phyloP scores from a whole-genome alignment of 306 rosid species.

The Abrus pulchellus region DNA sequence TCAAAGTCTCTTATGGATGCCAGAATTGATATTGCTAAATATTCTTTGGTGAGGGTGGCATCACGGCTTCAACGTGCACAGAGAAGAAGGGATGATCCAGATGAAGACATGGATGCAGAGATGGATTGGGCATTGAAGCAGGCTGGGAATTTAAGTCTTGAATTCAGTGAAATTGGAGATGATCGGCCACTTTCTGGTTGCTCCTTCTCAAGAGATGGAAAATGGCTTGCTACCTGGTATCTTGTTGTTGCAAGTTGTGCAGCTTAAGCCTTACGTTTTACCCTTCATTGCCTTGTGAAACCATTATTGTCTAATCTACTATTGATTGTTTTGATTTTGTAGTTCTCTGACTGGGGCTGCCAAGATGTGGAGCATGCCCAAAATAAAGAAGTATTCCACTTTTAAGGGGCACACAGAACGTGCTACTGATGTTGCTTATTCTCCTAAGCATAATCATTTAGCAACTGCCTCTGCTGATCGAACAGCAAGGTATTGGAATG shows the following conservation, averaged over 20 bases:
- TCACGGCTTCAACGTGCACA: conserved; percentile 77
- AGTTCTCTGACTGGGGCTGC: conserved; percentile 84
- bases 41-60: conserved; percentile 72
- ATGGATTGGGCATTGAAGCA: conserved; percentile 80
- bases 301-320: conserved; percentile 27
- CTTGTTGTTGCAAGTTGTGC: conserved; percentile 25
- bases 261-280: conserved; percentile 19
- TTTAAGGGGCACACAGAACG: conserved; percentile 92
- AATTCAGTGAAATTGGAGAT: conserved; percentile 94
- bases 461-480: conserved; percentile 97
- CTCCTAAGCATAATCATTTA: conserved; percentile 74
- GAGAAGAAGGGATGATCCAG: conserved; percentile 92
- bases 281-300: conserved; percentile 26
- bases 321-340: conserved; percentile 48
- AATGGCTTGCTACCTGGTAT: conserved; percentile 84
- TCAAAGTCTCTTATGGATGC: conserved; percentile 73
- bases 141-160: conserved; percentile 77
- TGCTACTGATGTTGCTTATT: conserved; percentile 83
- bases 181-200: conserved; percentile 95
- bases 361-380: conserved; percentile 95
- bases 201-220: conserved; percentile 82
- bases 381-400: conserved; percentile 65
- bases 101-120: conserved; percentile 92
- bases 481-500: conserved; percentile 88
- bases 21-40: conserved; percentile 77